Evolutionary conservation across 768 basidiomycete genomes (phyloP).

Genomic region (Boletus coccyginus): DNA sequence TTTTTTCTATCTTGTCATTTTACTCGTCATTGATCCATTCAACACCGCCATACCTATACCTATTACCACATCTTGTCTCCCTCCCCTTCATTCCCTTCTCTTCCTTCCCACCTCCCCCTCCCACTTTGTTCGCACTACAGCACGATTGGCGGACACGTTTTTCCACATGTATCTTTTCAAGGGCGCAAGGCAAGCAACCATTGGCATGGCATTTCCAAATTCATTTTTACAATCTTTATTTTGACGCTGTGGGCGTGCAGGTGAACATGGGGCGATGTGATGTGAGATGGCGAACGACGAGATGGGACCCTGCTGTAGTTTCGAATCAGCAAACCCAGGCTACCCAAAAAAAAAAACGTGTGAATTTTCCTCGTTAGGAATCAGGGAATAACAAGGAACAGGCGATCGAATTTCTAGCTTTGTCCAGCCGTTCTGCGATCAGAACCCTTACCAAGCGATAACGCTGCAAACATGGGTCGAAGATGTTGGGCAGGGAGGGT

Average conservation of each 20-base stretch:
- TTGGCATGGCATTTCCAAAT: constrained; percentile 4
- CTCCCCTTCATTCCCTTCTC: neutral
- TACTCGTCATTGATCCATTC: neutral
- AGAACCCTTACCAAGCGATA: neutral
- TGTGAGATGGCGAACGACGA: neutral
- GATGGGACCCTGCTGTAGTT: neutral
- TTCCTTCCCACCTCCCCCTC: neutral
- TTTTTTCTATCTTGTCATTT: neutral
- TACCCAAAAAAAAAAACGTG: too few relatives aligned
- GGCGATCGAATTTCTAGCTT: too few relatives aligned
- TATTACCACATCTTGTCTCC: neutral
- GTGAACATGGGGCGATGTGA: neutral
- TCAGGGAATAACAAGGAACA: too few relatives aligned
- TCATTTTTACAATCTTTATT: neutral
- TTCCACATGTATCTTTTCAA: constrained; percentile 7
- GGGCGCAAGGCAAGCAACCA: constrained; percentile 2
- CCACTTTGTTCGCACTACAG: neutral
- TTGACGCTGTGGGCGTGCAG: neutral
- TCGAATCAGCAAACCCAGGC: too few relatives aligned
- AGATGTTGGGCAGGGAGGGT: too few relatives aligned
- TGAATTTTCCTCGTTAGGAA: too few relatives aligned
- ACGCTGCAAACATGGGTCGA: too few relatives aligned
- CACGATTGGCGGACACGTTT: neutral
- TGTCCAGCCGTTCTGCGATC: neutral
- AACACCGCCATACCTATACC: neutral